Conservation (phyloP, 1,284 basidiomycete species). For the Microbotryomycetes sp. region DNA sequence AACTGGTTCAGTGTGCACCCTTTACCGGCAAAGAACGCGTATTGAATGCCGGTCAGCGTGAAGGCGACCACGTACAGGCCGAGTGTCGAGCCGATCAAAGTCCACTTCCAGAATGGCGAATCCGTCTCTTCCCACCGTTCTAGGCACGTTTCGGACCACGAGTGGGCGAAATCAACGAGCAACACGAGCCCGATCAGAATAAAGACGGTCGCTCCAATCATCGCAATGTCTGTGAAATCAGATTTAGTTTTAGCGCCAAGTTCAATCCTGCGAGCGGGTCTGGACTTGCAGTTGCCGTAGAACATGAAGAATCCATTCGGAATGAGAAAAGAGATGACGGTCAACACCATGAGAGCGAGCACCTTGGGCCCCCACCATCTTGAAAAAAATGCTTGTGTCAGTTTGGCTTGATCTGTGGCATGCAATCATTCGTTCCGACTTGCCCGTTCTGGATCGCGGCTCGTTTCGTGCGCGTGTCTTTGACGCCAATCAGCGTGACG, state of each 20-base stretch:
- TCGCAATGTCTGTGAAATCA: conserved; percentile 43
- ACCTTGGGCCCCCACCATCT: conserved; percentile 99
- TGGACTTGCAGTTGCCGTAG: conserved; percentile 89
- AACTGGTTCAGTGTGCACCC: conserved; percentile 87
- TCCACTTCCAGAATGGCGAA: conserved; percentile 92
- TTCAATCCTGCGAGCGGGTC: too few relatives aligned
- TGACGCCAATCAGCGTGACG: conserved; percentile 70
- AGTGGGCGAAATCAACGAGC: conserved; percentile 96
- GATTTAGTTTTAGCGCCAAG: too few relatives aligned
- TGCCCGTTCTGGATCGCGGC: conserved; percentile 95
- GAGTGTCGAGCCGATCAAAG: conserved; percentile 87
- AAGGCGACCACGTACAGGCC: conserved; percentile 78
- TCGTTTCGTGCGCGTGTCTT: conserved; percentile 80
- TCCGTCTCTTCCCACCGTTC: conserved; percentile 69
- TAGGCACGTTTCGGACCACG: conserved; percentile 94
- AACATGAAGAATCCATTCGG: conserved; percentile 92
- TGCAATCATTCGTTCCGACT: too few relatives aligned
- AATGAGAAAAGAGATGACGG: conserved; percentile 79
- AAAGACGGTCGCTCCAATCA: conserved; percentile 87
- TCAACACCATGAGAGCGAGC: conserved; percentile 69
- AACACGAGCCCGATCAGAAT: conserved; percentile 92
- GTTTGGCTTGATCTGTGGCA: too few relatives aligned
- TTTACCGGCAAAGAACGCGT: conserved; percentile 80
- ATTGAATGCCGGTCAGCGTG: conserved; percentile 77
- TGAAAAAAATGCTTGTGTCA: not conserved